A percentile compares a stretch with the other conserved stretches of the same genome.
These are phyloP conservation scores for Brassica juncea DNA, from an alignment of 345 rosid genomes.

Conservation along the genomic window DNA sequence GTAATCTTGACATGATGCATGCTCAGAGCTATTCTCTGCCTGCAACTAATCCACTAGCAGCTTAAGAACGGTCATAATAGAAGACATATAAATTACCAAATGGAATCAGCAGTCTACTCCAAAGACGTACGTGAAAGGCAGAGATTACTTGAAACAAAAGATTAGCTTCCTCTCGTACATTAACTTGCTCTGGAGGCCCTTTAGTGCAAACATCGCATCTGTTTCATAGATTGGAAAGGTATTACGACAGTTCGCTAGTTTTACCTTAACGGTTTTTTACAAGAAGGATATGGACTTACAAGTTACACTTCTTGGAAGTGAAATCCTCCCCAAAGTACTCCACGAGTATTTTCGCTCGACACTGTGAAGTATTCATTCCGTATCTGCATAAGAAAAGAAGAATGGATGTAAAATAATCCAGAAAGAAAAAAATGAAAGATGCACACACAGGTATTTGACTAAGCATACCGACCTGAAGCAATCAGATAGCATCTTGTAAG, in stretches of 20 bases:
- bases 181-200: slow-evolving; percentile 67
- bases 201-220: slow-evolving; percentile 81
- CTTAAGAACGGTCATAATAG: not conserved
- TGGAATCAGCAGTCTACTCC: not conserved
- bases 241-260: not conserved
- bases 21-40: slow-evolving; percentile 37
- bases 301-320: slow-evolving; percentile 55
- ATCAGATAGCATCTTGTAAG: slow-evolving; percentile 79
- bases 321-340: slow-evolving; percentile 87
- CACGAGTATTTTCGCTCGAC: slow-evolving; percentile 78
- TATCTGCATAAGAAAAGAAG: slow-evolving; percentile 54
- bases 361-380: slow-evolving; percentile 79
- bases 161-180: slow-evolving; percentile 70
- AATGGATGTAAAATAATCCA: not conserved
- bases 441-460: not conserved
- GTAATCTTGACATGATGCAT: slow-evolving; percentile 48
- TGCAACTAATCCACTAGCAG: slow-evolving; percentile 24
- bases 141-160: slow-evolving; percentile 66
- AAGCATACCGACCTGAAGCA: slow-evolving; percentile 59
- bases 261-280: not conserved
- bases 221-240: slow-evolving; percentile 26
- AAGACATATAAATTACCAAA: not conserved
- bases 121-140: slow-evolving; percentile 51
- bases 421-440: not conserved
- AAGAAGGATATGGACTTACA: slow-evolving; percentile 46